A percentile compares a stretch with the other conserved stretches of the same genome.
Conservation (phyloP, 441 rosid species). For the Erodium trifolium region DNA sequence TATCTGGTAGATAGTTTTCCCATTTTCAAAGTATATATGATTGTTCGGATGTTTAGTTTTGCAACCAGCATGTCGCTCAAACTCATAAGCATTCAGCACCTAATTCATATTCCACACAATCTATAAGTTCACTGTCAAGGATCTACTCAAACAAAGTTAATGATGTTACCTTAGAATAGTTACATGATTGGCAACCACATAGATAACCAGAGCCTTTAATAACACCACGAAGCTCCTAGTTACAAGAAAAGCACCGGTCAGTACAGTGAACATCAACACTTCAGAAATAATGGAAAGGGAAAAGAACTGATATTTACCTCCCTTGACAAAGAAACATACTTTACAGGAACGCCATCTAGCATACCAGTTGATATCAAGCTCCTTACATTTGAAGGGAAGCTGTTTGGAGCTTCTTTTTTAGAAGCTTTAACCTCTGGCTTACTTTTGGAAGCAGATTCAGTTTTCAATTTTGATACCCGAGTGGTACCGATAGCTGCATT, state of each 20-base stretch:
- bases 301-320: slow-evolving; percentile 37
- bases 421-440: slow-evolving; percentile 40
- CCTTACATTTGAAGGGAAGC: slow-evolving; percentile 69
- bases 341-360: slow-evolving; percentile 74
- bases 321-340: slow-evolving; percentile 52
- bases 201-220: slow-evolving; percentile 74
- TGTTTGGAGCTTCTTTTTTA: slow-evolving; percentile 52
- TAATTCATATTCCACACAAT: slow-evolving; percentile 21
- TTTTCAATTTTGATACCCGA: slow-evolving; percentile 31
- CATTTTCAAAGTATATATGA: slow-evolving; percentile 65
- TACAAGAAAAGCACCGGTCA: slow-evolving; percentile 10
- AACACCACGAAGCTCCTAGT: slow-evolving; percentile 55
- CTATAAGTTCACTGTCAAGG: slow-evolving; percentile 9
- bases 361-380: slow-evolving; percentile 74
- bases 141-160: background rate
- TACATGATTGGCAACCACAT: slow-evolving; percentile 57
- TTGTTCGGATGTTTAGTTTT: slow-evolving; percentile 77
- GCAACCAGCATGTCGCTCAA: slow-evolving; percentile 68
- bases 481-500: slow-evolving; percentile 26
- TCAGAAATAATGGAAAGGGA: background rate
- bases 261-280: slow-evolving; percentile 13
- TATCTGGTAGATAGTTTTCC: slow-evolving; percentile 64
- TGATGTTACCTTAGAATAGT: slow-evolving; percentile 46
- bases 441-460: slow-evolving; percentile 42
- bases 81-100: slow-evolving; percentile 67